phyloP scores from a whole-genome alignment of 2,329 filamentous ascomycete species.

The Blastomyces gilchristii region DNA sequence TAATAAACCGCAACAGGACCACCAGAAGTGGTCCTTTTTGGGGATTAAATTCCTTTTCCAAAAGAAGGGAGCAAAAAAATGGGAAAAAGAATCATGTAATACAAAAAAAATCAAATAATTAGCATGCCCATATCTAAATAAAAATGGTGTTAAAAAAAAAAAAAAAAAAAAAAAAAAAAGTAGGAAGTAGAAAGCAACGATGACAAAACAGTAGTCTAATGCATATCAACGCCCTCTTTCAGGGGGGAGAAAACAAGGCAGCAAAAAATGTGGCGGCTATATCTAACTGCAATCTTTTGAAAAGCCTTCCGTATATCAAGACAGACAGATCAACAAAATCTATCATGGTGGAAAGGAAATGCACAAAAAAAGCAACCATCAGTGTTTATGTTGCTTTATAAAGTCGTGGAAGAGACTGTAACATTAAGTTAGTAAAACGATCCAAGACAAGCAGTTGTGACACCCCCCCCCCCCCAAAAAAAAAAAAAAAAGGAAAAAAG shows the following conservation, averaged over 20 bases:
- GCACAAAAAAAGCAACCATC: background rate
- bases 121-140: no score
- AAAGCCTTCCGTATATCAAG: background rate
- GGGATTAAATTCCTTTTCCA: no score
- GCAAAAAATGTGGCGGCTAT: background rate
- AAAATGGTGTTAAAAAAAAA: no score
- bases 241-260: background rate
- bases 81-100: background rate
- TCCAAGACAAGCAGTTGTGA: conserved; percentile 1
- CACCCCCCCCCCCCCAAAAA: no score
- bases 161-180: background rate
- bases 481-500: background rate
- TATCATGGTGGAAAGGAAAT: background rate
- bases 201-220: background rate
- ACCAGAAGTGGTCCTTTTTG: no score
- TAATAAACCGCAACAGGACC: background rate
- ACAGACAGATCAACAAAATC: background rate
- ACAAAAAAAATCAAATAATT: no score
- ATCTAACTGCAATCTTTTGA: background rate
- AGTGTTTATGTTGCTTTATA: conserved; percentile 8
- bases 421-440: background rate
- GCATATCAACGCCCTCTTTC: background rate
- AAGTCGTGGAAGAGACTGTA: conserved; percentile 17
- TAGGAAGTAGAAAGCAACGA: background rate
- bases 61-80: background rate